Evolutionary conservation across 2,329 filamentous ascomycete species (phyloP).

Genomic region (Purpureocillium lavendulum): DNA sequence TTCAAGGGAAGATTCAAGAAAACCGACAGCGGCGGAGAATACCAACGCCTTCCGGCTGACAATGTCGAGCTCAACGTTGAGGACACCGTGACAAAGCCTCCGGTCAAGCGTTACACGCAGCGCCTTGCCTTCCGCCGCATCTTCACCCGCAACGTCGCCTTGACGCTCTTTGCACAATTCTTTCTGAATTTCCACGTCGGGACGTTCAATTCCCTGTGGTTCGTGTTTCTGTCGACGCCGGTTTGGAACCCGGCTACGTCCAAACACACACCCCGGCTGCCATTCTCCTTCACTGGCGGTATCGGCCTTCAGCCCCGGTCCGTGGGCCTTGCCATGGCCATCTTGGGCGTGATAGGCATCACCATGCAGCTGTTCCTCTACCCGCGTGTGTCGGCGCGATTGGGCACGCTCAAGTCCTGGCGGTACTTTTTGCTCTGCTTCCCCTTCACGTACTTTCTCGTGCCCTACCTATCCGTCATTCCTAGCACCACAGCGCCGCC

Average conservation of each 20-base stretch:
- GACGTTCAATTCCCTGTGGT: constrained; percentile 69
- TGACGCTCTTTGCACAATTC: constrained; percentile 56
- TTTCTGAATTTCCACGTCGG: constrained; percentile 66
- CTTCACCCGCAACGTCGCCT: constrained; percentile 44
- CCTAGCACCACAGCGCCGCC: constrained; percentile 43
- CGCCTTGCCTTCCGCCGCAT: constrained; percentile 44
- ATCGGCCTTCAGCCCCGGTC: constrained; percentile 63
- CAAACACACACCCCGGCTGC: constrained; percentile 26
- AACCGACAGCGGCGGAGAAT: constrained; percentile 7
- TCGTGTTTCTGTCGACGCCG: constrained; percentile 68
- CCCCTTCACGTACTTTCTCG: constrained; percentile 58
- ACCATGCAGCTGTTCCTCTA: constrained; percentile 53
- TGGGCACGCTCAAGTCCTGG: constrained; percentile 63
- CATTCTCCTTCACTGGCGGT: constrained; percentile 64
- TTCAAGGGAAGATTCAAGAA: constrained; percentile 15
- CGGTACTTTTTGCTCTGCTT: constrained; percentile 62
- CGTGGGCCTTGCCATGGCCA: constrained; percentile 71
- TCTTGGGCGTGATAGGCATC: constrained; percentile 70
- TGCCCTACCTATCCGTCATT: constrained; percentile 64
- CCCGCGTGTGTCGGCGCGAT: constrained; percentile 53
- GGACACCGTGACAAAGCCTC: constrained; percentile 1
- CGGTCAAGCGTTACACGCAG: constrained; percentile 30
- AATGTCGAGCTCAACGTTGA: constrained; percentile 13
- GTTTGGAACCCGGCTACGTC: constrained; percentile 39
- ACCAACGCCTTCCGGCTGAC: constrained; percentile 12